These are phyloP conservation scores for Heterobasidion occidentale DNA, from an alignment of 1,284 basidiomycete genomes.

Conservation along the genomic window DNA sequence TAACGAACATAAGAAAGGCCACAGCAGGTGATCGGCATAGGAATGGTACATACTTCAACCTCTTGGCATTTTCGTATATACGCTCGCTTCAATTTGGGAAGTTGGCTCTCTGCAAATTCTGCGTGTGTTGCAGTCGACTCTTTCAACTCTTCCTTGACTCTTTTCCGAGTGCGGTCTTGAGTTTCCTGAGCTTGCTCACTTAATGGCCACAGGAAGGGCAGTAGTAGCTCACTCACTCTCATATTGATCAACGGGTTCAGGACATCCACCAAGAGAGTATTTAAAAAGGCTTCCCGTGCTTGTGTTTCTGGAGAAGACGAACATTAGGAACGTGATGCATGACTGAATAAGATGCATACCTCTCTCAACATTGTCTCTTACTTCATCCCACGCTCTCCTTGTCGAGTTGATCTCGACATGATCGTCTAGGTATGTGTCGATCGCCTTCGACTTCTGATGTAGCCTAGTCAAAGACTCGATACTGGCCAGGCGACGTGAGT, in stretches of 20 bases:
- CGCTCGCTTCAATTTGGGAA: conserved; percentile 70
- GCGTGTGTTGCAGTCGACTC: conserved; percentile 63
- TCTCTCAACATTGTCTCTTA: conserved; percentile 77
- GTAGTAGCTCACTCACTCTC: conserved; percentile 39
- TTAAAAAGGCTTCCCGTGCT: conserved; percentile 68
- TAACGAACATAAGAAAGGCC: background rate
- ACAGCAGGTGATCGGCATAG: background rate
- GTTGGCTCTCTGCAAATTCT: conserved; percentile 67
- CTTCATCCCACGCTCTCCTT: conserved; percentile 72
- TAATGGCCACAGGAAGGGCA: background rate
- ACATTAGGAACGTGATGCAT: conserved; percentile 4
- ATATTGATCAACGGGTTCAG: conserved; percentile 59
- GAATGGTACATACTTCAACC: conserved; percentile 51
- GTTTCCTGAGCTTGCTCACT: conserved; percentile 49
- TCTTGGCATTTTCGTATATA: conserved; percentile 81
- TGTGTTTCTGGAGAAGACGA: conserved; percentile 57
- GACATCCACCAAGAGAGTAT: conserved; percentile 64
- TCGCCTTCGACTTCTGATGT: conserved; percentile 59
- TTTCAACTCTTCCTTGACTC: conserved; percentile 86
- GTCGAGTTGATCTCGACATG: conserved; percentile 53
- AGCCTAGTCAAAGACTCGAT: conserved; percentile 65
- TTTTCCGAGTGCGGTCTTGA: conserved; percentile 80
- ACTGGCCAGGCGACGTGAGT: conserved; percentile 27
- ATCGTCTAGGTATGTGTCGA: conserved; percentile 61
- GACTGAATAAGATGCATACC: conserved; percentile 28